Evolutionary conservation across 768 basidiomycete species (phyloP), one percentile per base, ranked within the genome.

Genomic region (Suillus variegatus): DNA sequence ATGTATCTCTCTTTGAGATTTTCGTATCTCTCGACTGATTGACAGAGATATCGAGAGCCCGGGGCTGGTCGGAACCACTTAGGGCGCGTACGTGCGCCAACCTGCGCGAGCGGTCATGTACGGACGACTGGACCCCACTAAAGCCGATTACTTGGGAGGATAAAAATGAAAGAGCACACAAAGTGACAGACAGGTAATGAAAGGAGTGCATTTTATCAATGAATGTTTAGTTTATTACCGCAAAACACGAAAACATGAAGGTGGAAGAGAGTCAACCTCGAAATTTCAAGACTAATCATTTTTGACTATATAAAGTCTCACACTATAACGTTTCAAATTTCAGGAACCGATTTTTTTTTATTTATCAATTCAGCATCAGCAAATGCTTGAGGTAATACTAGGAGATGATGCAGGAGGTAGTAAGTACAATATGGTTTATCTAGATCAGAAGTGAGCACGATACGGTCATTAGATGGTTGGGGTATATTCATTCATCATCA

Each of bases 151-250:
- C 25, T 32, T 61, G 51, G 63, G 36, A 65, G 52, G 12, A 71
- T 6, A 60, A 66, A 22, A 74, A 60, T 46, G 69, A 43, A 65
- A 71, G 55, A 65, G 66, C 35, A 40, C 51, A 60, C 61, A 65
- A 62, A 74, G 73, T 44, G 74, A 77, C 64, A 2, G 74, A 65
- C 49, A 73, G 60, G 49, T 52, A 51, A 62, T 62, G 38, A 65
- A 75, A 76, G 14, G 75, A 75, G 61, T 64, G 75, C 75, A 75
- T 77, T 64, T 58, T 71, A 68, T 52, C 61, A 64, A 65, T 65
- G 64, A 41, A 49, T 68, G 76, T 28, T 58, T 58, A 41, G 40
- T 58, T 58, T 28, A 58, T 20, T 16, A 12, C 32, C 10, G 52
- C 28, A 54, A 57, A 57, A 38, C n/a, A 66, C 67, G 38, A 57